phyloP scores from a whole-genome alignment of 495 filamentous ascomycete species.

The Hypoxylon fuscum region DNA sequence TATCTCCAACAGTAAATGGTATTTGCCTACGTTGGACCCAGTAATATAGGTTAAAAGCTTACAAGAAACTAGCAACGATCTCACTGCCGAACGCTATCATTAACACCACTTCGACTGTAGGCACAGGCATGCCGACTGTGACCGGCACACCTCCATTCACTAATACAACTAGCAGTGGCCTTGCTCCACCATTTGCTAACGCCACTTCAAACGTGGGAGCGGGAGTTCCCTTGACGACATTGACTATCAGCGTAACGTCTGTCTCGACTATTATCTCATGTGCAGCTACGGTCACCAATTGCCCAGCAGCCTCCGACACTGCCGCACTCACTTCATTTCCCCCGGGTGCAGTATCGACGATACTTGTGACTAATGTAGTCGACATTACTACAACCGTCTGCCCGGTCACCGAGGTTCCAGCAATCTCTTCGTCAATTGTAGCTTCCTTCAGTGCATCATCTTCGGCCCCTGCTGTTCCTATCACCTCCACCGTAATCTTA shows the following conservation, averaged over 20 bases:
- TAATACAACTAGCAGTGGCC: neutral
- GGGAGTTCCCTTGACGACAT: constrained; percentile 25
- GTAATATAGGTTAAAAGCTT: neutral
- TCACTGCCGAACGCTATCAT: neutral
- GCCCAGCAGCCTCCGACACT: constrained; percentile 30
- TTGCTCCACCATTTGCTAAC: constrained; percentile 18
- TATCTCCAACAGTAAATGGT: neutral
- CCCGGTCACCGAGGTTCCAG: constrained; percentile 35
- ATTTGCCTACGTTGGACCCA: neutral
- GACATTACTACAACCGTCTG: constrained; percentile 44
- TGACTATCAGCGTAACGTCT: constrained; percentile 38
- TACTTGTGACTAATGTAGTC: constrained; percentile 38
- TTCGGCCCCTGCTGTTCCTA: constrained; percentile 1
- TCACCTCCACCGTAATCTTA: neutral
- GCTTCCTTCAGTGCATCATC: constrained; percentile 20
- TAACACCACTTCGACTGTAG: constrained; percentile 6
- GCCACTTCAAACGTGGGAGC: constrained; percentile 12
- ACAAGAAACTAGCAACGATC: neutral
- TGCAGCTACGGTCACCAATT: constrained; percentile 31
- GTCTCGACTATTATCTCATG: constrained; percentile 40
- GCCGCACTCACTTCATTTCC: constrained; percentile 31
- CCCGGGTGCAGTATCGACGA: constrained; percentile 33
- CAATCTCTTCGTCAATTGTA: constrained; percentile 40
- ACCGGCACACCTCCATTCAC: neutral
- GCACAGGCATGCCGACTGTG: neutral